Evolutionary conservation across 345 rosid species (phyloP).

Genomic region (Atalantia buxifolia): DNA sequence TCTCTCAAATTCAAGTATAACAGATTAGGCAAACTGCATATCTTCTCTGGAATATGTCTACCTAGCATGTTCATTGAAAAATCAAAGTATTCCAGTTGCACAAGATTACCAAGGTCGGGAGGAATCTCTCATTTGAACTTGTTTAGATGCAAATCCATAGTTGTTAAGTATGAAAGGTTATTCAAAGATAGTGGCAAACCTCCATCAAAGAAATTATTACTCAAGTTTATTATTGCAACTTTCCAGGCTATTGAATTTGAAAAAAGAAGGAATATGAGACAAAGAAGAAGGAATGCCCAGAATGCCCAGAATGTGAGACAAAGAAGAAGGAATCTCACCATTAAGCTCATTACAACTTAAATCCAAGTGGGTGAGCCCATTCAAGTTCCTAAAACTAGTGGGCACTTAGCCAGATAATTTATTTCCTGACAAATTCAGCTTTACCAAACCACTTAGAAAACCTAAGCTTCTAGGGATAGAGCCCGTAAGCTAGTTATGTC

Average conservation of each 20-base stretch:
- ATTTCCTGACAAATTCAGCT: conserved; percentile 68
- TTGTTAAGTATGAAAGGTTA: conserved; percentile 59
- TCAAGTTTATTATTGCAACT: conserved; percentile 44
- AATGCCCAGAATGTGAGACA: conserved; percentile 49
- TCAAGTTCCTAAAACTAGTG: conserved; percentile 58
- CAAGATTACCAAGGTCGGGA: conserved; percentile 48
- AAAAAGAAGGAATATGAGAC: conserved; percentile 48
- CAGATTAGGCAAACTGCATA: conserved; percentile 50
- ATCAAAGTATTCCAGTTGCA: conserved; percentile 64
- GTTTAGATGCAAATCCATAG: conserved; percentile 63
- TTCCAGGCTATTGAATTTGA: conserved; percentile 53
- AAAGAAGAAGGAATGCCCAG: conserved; percentile 67
- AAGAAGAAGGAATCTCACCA: conserved; percentile 55
- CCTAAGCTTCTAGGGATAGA: too few relatives aligned
- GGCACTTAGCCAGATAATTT: conserved; percentile 57
- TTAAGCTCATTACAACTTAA: conserved; percentile 59
- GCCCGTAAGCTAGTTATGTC: too few relatives aligned
- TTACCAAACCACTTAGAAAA: conserved; percentile 53
- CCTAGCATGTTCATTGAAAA: conserved; percentile 54
- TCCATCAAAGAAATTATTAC: too few relatives aligned
- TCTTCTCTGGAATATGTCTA: conserved; percentile 53
- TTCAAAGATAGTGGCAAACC: conserved; percentile 37
- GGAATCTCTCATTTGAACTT: conserved; percentile 63
- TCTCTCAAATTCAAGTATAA: conserved; percentile 34
- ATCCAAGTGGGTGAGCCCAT: conserved; percentile 74